Evolutionary conservation across 177 flowering plant species (phyloP).

Genomic region (Telopea speciosissima): DNA sequence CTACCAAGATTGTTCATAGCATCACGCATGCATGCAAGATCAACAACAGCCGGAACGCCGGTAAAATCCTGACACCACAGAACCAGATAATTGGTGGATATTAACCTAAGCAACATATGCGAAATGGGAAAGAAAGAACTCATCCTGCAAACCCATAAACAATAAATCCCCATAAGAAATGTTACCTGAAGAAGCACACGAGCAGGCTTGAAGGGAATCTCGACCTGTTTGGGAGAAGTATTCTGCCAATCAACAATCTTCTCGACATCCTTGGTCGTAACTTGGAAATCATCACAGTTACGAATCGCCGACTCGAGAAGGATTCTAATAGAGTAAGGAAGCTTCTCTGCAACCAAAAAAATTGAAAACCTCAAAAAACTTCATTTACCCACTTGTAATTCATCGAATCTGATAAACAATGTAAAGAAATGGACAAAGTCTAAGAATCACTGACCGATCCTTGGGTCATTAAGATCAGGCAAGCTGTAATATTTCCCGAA

Average conservation of each 20-base stretch:
- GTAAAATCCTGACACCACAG: constrained; percentile 67
- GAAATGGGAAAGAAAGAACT: background rate
- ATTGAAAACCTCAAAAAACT: background rate
- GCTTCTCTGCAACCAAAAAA: constrained; percentile 40
- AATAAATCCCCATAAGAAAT: background rate
- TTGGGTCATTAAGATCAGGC: constrained; percentile 67
- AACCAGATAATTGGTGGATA: background rate
- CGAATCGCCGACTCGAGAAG: constrained; percentile 80
- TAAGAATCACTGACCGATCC: constrained; percentile 44
- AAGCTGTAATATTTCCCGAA: constrained; percentile 77
- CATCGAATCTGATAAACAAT: constrained; percentile 1
- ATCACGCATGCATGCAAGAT: constrained; percentile 96
- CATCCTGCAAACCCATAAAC: background rate
- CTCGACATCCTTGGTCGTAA: constrained; percentile 77
- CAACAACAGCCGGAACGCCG: constrained; percentile 97
- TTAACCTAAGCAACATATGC: background rate
- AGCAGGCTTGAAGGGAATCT: constrained; percentile 86
- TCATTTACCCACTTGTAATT: no score
- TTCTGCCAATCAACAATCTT: constrained; percentile 94
- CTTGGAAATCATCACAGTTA: constrained; percentile 92
- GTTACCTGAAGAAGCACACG: constrained; percentile 76
- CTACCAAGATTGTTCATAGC: constrained; percentile 97
- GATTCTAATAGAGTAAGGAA: constrained; percentile 74
- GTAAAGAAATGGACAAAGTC: background rate
- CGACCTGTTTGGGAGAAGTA: constrained; percentile 75